These are phyloP conservation scores for Backusella circina DNA, from an alignment of 192 early-diverging fungal genomes.

Conservation along the genomic window DNA sequence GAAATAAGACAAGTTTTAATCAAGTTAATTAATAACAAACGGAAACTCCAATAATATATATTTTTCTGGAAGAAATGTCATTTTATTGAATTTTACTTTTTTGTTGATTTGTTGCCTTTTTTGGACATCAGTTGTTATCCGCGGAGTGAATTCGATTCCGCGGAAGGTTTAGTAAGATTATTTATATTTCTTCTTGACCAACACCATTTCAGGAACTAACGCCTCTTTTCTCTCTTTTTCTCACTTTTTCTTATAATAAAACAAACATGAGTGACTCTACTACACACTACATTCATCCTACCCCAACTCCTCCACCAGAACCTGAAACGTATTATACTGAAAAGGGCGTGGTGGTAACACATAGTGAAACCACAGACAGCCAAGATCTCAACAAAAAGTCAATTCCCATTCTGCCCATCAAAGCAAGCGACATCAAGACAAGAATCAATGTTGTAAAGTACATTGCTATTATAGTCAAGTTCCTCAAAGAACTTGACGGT, in stretches of 20 bases:
- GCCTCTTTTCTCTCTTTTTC: neutral
- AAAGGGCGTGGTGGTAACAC: neutral
- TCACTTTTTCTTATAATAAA: neutral
- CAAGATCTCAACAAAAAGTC: neutral
- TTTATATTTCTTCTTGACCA: neutral
- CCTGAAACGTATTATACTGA: neutral
- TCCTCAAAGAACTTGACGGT: slow-evolving; percentile 72
- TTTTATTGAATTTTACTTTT: neutral
- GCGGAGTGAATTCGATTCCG: neutral
- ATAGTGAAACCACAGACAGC: neutral
- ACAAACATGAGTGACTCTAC: neutral
- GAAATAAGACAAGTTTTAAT: neutral
- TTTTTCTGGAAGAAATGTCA: neutral
- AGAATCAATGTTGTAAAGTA: neutral
- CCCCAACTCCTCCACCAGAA: slow-evolving; percentile 10
- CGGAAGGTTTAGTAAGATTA: neutral
- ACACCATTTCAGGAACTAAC: neutral
- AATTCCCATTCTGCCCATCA: neutral
- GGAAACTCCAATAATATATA: neutral
- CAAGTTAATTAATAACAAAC: neutral
- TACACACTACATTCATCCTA: neutral
- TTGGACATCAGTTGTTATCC: neutral
- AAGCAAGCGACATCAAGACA: neutral
- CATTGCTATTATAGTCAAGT: slow-evolving; percentile 48
- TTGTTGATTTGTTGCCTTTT: neutral